Conservation (phyloP, 2,329 filamentous ascomycete species). For the Botryotinia narcissicola region DNA sequence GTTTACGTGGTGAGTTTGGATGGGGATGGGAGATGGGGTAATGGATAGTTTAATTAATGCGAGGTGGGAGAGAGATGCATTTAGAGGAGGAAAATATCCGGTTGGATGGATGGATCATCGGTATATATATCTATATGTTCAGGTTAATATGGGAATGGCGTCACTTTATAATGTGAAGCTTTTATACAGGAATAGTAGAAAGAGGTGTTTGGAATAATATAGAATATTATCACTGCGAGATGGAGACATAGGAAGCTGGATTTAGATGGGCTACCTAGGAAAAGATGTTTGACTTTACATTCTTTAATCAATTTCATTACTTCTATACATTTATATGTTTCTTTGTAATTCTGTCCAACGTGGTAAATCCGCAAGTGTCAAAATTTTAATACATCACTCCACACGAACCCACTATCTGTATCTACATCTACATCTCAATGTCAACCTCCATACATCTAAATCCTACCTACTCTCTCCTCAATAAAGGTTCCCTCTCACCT, state of each 20-base stretch:
- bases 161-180: neutral
- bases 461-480: conserved; percentile 20
- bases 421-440: neutral
- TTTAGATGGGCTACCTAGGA: neutral
- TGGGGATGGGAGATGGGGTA: too few species aligned
- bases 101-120: too few species aligned
- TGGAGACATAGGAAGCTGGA: neutral
- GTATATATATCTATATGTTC: neutral
- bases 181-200: neutral
- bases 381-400: neutral
- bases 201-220: neutral
- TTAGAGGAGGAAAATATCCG: neutral
- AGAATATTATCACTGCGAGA: neutral
- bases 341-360: too few species aligned
- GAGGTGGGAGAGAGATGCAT: neutral
- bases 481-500: conserved; percentile 24
- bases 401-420: neutral
- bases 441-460: neutral
- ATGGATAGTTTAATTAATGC: neutral
- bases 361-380: neutral
- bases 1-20: conserved; percentile 62
- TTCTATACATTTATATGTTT: neutral
- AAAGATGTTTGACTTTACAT: neutral
- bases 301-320: neutral
- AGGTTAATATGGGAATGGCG: conserved; percentile 10